Evolutionary conservation across 495 filamentous ascomycete species (phyloP).

Genomic region (Hyphodiscus hymeniophilus): DNA sequence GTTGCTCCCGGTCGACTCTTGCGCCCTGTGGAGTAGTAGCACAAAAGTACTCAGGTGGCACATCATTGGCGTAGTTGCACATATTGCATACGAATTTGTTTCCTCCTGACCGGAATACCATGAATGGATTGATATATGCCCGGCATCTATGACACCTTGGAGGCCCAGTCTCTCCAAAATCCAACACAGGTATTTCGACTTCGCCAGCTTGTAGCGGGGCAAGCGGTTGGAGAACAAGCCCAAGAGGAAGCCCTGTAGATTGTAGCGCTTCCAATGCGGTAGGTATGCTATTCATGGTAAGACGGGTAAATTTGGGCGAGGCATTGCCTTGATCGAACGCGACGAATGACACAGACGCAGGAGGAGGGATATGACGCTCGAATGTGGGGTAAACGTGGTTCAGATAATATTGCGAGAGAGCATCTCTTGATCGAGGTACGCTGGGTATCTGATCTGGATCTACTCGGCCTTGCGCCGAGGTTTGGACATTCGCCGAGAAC

Average conservation of each 20-base stretch:
- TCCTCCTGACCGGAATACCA: conserved; percentile 90
- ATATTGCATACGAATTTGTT: conserved; percentile 98
- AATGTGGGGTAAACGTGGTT: conserved; percentile 88
- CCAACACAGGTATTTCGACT: conserved; percentile 79
- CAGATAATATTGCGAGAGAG: conserved; percentile 73
- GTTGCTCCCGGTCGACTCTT: conserved; percentile 78
- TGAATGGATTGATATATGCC: conserved; percentile 98
- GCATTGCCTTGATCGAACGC: conserved; percentile 94
- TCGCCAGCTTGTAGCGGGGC: conserved; percentile 80
- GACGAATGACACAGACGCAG: conserved; percentile 83
- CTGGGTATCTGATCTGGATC: conserved; percentile 93
- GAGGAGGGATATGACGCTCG: conserved; percentile 82
- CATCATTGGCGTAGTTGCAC: conserved; percentile 96
- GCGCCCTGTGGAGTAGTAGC: conserved; percentile 81
- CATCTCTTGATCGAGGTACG: conserved; percentile 77
- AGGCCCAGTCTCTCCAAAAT: conserved; percentile 88
- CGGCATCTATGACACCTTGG: conserved; percentile 90
- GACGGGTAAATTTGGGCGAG: conserved; percentile 85
- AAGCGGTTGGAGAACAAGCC: conserved; percentile 82
- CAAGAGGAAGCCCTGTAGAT: conserved; percentile 74
- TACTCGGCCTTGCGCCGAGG: conserved; percentile 62
- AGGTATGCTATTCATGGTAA: conserved; percentile 89
- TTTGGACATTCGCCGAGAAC: conserved; percentile 26
- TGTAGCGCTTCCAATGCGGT: conserved; percentile 70
- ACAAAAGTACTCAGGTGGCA: conserved; percentile 83